Base-by-base conservation (phyloP, 495 filamentous ascomycete genomes). In the Hypomontagnella submonticulosa region DNA sequence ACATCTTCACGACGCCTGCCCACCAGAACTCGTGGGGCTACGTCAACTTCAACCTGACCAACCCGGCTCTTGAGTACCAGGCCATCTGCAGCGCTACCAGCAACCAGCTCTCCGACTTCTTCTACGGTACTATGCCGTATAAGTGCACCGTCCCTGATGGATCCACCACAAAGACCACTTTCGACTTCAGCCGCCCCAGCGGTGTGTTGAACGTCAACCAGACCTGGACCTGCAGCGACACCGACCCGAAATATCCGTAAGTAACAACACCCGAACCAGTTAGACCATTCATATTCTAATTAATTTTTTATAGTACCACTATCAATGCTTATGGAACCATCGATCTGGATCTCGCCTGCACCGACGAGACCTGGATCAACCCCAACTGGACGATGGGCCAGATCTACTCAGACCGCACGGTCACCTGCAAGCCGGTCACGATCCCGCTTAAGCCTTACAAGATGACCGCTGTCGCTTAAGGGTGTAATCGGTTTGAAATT, bases 11-110 rank as follows among this genome's bases (percentile, higher is more conserved):
- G 0, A 81, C 76, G 1, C 79, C 79, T 0, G 75, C 79, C 3
- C 78, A 82, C 65, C 79, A 82, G 49, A 79, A 76, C 55, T 75
- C 76, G 5, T 74, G 66, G 64, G 79, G 77, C 15, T 70, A 70
- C 48, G 77, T 76, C 43, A 68, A 69, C 52, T 81, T 82, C 70
- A 78, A 80, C 68, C 61, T 82, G 12, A 62, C 61, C 60, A 81
- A 81, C 76, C 73, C 76, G 20, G 77, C 75, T 32, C 49, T 76
- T 43, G 58, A 66, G 27, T 68, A 69, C 41, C 65, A 61, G 4
- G 66, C 71, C 11, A 32, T 55, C 36, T 82, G 80, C 72, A 73
- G 71, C 38, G 79, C 70, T 9, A 9, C 44, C n/a, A 79, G 76
- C 73, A 71, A 65, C 66, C 75, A 75, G 69, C 67, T 82, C 16